Base-by-base conservation (phyloP, 148 eudicot genomes). In the Polygonum aviculare region DNA sequence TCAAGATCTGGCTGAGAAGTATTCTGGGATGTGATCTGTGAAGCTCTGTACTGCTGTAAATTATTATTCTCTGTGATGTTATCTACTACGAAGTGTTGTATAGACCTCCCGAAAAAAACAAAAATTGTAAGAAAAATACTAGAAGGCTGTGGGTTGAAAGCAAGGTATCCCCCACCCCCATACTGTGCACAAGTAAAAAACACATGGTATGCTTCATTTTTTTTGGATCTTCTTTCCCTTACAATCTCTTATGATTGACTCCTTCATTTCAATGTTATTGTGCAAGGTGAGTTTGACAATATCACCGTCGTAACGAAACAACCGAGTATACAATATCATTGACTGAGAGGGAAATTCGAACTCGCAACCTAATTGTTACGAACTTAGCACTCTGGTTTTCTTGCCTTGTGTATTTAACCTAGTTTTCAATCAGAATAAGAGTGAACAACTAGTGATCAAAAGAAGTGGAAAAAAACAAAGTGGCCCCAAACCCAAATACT, bases 101-200 rank as follows among this genome's bases (percentile, higher is more conserved):
- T 31, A 62, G 4, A 62, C 14, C 55, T n/a, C 52, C 52, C 14
- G 10, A 60, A 60, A 60, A 59, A 52, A 2, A 7, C 22, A 22
- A 57, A 19, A 18, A 9, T 1, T 5, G 21, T 57, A 19, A 57
- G 31, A 63, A 33, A 63, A 63, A 63, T 22, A 76, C 44, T 22
- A 76, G 50, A 79, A 70, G 21, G 11, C 22, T 45, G 44, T 26
- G 67, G n/a, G 51, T 19, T 63, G 77, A 75, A 44, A 48, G 72
- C 72, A 67, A 60, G 69, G 69, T 60, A 60, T 60, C 69, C 69
- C 69, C 69, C 69, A 67, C 72, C 72, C n/a, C 44, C 3, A 3
- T 2, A 10, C 21, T 67, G 72, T 67, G 71, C 44, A 12, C 44
- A 67, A 33, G 72, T 36, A 3, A 67, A 63, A 63, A 36, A 67